Evolutionary conservation across 768 basidiomycete genomes (phyloP), one percentile per base, ranked within the genome.

Genomic region (Gloeophyllum trabeum): DNA sequence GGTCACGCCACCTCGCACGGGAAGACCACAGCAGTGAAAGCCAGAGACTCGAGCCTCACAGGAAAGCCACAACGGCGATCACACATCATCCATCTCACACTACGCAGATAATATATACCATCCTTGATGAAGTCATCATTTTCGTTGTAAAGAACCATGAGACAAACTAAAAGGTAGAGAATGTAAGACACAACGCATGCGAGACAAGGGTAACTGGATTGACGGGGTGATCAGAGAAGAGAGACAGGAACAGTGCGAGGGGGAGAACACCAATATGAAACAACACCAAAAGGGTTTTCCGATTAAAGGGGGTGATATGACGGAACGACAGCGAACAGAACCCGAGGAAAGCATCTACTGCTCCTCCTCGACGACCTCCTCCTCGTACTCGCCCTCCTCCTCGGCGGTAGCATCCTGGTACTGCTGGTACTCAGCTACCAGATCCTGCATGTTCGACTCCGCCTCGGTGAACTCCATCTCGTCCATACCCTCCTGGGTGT

Each of bases 381-480:
- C 88, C 67, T 90, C 88, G 59, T 89, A 91, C 58, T 89, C 87
- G 48, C 67, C 85, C 57, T 91, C 88, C 59, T 90, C 88, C 59
- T 90, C 88, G 42, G 75, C 80, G 42, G 87, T 90, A 34, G 88
- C 88, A 57, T 91, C 88, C 67, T 91, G 88, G 67, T 91, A 91
- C 64, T 91, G 89, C 60, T 94, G 90, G 67, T 96, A 97, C 67
- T 98, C 94, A 40, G 92, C 90, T 47, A 97, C 88, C 49, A 98
- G 71, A 70, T 97, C 94, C 61, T 96, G 91, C 91, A 97, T 92
- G 77, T 97, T 97, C 49, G 88, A 92, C 67, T 98, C 93, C 43
- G 93, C 94, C 64, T 98, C 94, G 48, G 94, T 93, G 76, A 97
- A 91, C 76, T 92, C 88, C 88, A 91, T 89, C 74, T 91, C 90